Conservation (phyloP, 2,329 filamentous ascomycete genomes). For the Dothidotthia symphoricarpi region DNA sequence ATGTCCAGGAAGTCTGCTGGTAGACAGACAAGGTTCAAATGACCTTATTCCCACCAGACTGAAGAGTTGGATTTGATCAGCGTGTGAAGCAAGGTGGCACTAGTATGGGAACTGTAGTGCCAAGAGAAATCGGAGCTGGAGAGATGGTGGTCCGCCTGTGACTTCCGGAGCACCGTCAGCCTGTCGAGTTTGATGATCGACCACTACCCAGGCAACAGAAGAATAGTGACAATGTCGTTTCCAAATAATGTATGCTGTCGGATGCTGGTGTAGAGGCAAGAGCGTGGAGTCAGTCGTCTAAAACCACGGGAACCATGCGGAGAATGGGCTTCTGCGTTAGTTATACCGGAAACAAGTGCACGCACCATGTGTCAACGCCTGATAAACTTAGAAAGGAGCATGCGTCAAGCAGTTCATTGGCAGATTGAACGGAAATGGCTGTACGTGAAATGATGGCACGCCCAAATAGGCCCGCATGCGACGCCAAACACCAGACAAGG, state of each 20-base stretch:
- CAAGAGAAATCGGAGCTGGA: conserved; percentile 21
- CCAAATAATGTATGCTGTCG: conserved; percentile 12
- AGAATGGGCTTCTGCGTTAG: conserved; percentile 26
- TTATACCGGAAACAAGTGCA: conserved; percentile 31
- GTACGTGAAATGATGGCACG: conserved; percentile 31
- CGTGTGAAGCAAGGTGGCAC: conserved; percentile 13
- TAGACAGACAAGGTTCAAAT: too few relatives aligned
- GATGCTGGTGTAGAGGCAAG: conserved; percentile 16
- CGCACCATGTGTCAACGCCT: conserved; percentile 34
- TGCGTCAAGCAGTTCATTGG: conserved; percentile 22
- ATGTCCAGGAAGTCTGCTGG: background rate
- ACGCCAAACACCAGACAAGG: conserved; percentile 18
- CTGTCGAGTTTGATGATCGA: conserved; percentile 21
- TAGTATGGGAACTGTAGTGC: conserved; percentile 23
- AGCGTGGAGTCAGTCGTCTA: conserved; percentile 13
- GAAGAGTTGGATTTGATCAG: background rate
- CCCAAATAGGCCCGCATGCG: conserved; percentile 19
- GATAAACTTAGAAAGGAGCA: conserved; percentile 17
- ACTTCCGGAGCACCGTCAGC: conserved; percentile 24
- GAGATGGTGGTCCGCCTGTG: too few relatives aligned
- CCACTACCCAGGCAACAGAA: conserved; percentile 2
- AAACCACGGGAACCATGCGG: conserved; percentile 28
- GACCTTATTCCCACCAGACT: background rate
- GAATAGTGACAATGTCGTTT: conserved; percentile 13
- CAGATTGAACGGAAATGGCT: conserved; percentile 27